Conservation (phyloP, 2,329 filamentous ascomycete species). For the Xylariaceae sp. region DNA sequence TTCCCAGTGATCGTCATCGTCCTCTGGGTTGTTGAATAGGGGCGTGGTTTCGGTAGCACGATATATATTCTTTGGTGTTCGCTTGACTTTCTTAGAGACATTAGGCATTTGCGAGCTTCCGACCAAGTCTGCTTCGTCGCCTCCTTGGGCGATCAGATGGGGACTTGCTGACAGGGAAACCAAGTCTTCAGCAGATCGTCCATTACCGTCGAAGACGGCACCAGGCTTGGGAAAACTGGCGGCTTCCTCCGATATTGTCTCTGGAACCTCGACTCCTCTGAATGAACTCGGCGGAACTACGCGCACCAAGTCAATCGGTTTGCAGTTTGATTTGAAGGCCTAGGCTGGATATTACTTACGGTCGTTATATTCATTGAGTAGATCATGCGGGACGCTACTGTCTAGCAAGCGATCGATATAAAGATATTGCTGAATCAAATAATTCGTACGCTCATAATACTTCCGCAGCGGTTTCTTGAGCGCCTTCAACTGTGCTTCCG, state of each 20-base stretch:
- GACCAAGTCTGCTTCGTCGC: slow-evolving; percentile 9
- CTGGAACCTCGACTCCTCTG: slow-evolving; percentile 59
- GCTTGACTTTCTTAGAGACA: slow-evolving; percentile 57
- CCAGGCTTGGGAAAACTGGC: slow-evolving; percentile 23
- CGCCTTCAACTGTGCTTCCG: slow-evolving; percentile 66
- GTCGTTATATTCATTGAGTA: slow-evolving; percentile 85
- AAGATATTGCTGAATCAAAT: slow-evolving; percentile 84
- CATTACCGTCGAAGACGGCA: background rate
- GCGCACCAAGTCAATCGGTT: too few species aligned
- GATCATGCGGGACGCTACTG: slow-evolving; percentile 85
- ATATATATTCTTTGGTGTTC: slow-evolving; percentile 85
- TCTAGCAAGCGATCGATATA: slow-evolving; percentile 91
- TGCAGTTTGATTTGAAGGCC: too few species aligned
- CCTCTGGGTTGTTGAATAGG: slow-evolving; percentile 53
- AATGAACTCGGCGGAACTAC: slow-evolving; percentile 50
- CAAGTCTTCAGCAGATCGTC: slow-evolving; percentile 1
- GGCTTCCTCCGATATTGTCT: slow-evolving; percentile 73
- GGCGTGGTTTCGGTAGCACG: slow-evolving; percentile 69
- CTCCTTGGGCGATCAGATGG: slow-evolving; percentile 5
- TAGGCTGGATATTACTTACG: slow-evolving; percentile 13
- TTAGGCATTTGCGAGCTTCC: slow-evolving; percentile 11
- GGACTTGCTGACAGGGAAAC: slow-evolving; percentile 3
- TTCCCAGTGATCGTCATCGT: slow-evolving; percentile 36
- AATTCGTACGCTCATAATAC: slow-evolving; percentile 89
- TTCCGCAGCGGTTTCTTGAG: slow-evolving; percentile 75